These are phyloP conservation scores for Pythium phragmiticola DNA, from an alignment of 352 stramenopile genomes.

Conservation along the genomic window DNA sequence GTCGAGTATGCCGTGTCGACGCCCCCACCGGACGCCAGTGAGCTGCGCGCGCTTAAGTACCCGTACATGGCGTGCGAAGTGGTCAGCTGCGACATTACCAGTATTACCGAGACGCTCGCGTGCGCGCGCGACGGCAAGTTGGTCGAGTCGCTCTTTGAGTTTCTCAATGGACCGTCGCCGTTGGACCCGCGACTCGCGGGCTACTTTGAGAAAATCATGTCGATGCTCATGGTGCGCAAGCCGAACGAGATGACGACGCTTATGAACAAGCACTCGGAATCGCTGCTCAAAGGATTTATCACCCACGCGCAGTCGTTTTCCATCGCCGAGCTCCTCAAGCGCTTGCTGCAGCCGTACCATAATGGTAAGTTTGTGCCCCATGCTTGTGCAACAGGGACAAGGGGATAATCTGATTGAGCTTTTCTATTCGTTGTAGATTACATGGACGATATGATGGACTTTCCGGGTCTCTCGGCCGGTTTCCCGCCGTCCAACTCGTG, in stretches of 20 bases:
- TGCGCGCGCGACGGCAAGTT: slow-evolving; percentile 52
- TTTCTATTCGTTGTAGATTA: slow-evolving; percentile 40
- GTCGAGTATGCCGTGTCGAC: slow-evolving; percentile 74
- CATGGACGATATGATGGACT: slow-evolving; percentile 87
- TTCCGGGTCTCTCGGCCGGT: slow-evolving; percentile 71
- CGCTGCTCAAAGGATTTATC: slow-evolving; percentile 66
- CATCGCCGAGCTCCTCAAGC: slow-evolving; percentile 80
- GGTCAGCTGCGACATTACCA: slow-evolving; percentile 95
- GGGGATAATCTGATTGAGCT: neutral
- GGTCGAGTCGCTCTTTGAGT: slow-evolving; percentile 91
- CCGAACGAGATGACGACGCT: slow-evolving; percentile 81
- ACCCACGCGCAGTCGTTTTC: slow-evolving; percentile 73
- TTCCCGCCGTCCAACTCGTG: slow-evolving; percentile 74
- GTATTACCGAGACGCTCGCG: slow-evolving; percentile 92
- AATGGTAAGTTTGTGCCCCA: slow-evolving; percentile 29
- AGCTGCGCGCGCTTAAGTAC: slow-evolving; percentile 87
- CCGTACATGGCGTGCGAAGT: slow-evolving; percentile 98
- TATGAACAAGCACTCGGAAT: slow-evolving; percentile 82
- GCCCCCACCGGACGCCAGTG: slow-evolving; percentile 47
- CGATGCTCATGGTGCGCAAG: slow-evolving; percentile 88
- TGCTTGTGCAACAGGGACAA: neutral
- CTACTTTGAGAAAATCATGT: slow-evolving; percentile 97
- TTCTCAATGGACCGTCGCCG: slow-evolving; percentile 78
- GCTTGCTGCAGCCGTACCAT: slow-evolving; percentile 81
- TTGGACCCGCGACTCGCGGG: slow-evolving; percentile 93